Evolutionary conservation across 306 rosid genomes (phyloP), one percentile per base, ranked within the genome.

Genomic region (Coriaria nepalensis): DNA sequence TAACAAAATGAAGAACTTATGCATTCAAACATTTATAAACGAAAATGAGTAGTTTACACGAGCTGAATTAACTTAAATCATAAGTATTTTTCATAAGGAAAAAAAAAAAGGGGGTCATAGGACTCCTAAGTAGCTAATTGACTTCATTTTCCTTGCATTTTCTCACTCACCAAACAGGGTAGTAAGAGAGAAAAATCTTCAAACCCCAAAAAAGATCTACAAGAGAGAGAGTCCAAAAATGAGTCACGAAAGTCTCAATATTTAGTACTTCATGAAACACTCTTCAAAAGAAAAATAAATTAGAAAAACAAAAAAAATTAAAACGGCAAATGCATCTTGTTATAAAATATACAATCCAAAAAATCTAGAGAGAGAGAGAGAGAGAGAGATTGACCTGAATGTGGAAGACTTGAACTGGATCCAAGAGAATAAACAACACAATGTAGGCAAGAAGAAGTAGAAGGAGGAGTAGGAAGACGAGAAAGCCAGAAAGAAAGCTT

Each of bases 331-430:
- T 53, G 54, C 45, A 53, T 41, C 63, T 48, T 14, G 34, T 38
- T 38, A 11, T 13, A 29, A 32, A 55, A 35, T 54, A 50, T 43
- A 15, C 20, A 37, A 47, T 7, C 10, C 11, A 37, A 49, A 37
- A 39, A 33, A 44, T 5, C 15, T 13, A 43, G 2, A 45, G 33
- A 7, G 29, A 56, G 50, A 13, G 40, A 50, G 20, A 37, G 41
- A 35, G 13, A 51, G 43, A 4, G 37, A 39, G 52, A 60, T 10
- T 64, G 6, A 78, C 93, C 93, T 69, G 62, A 59, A 45, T 37
- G 29, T 52, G 5, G 40, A 59, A 53, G 45, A 65, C n/a, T 41
- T 33, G 51, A 51, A 46, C n/a, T 52, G 77, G 93, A 79, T 66
- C 72, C 59, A 53, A 60, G 67, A 40, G 65, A 77, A 60, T 32